phyloP scores from a whole-genome alignment of 1,284 basidiomycete genomes.

The Moniliophthora roreri region DNA sequence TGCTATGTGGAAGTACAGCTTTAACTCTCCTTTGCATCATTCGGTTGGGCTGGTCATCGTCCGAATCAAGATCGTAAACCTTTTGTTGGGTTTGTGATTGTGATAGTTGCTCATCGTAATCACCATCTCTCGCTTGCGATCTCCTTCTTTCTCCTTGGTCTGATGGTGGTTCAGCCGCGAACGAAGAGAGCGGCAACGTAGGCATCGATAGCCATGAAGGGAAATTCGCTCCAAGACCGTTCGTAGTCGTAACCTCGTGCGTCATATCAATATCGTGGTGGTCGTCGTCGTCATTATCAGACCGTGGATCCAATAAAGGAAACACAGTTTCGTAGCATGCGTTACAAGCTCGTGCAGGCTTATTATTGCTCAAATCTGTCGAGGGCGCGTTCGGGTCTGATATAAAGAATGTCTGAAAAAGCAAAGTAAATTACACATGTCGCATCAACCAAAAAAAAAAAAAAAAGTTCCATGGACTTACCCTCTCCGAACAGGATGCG shows the following conservation, averaged over 20 bases:
- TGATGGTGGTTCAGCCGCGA: slow-evolving; percentile 25
- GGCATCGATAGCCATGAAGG: slow-evolving; percentile 57
- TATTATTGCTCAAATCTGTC: slow-evolving; percentile 30
- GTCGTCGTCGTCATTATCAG: slow-evolving; percentile 16
- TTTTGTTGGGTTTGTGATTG: slow-evolving; percentile 8
- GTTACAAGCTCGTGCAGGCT: slow-evolving; percentile 80
- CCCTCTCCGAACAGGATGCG: slow-evolving; percentile 77
- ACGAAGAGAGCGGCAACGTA: slow-evolving; percentile 28
- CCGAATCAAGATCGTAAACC: slow-evolving; percentile 7
- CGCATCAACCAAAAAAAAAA: not conserved
- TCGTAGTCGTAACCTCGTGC: not conserved
- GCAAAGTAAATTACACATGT: not conserved
- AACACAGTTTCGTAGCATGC: slow-evolving; percentile 87
- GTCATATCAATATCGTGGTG: not conserved
- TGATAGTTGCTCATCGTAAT: not conserved
- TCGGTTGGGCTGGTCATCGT: not conserved
- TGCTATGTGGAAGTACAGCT: slow-evolving; percentile 32
- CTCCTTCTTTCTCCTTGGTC: not conserved
- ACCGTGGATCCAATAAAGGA: slow-evolving; percentile 50
- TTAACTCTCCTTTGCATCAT: slow-evolving; percentile 7
- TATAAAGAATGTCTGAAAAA: slow-evolving; percentile 73
- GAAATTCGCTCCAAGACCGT: slow-evolving; percentile 32
- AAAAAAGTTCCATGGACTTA: slow-evolving; percentile 33
- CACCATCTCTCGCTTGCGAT: slow-evolving; percentile 3
- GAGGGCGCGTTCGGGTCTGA: slow-evolving; percentile 43